A percentile compares a stretch with the other conserved stretches of the same genome.
Conservation (phyloP, 129 eudicot genomes). For the Flaveria robusta region DNA sequence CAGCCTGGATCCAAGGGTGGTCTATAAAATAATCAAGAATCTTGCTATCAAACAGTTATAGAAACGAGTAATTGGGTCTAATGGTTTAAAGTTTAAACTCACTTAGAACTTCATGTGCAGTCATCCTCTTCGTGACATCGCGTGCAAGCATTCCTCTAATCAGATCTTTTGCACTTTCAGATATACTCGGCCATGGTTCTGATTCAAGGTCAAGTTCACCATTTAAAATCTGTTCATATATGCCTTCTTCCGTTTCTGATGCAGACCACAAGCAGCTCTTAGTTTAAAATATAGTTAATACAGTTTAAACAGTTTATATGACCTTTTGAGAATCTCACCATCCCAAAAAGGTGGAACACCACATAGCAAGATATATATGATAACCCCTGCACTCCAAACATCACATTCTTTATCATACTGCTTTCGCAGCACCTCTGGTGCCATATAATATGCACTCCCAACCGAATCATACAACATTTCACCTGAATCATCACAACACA, state of each 20-base stretch:
- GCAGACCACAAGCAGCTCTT: conserved; percentile 17
- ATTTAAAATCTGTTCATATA: conserved; percentile 72
- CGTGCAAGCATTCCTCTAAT: conserved; percentile 76
- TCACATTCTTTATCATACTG: conserved; percentile 80
- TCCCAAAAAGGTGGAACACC: conserved; percentile 99
- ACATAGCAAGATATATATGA: conserved; percentile 73
- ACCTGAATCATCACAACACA: conserved; percentile 45
- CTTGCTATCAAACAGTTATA: neutral
- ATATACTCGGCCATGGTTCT: conserved; percentile 93
- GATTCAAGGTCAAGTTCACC: conserved; percentile 91
- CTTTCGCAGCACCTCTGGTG: conserved; percentile 77
- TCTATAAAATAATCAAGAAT: conserved; percentile 39
- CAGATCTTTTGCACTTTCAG: conserved; percentile 85
- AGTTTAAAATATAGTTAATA: neutral
- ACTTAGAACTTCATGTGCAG: conserved; percentile 82
- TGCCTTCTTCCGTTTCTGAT: conserved; percentile 86
- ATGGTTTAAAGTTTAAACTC: conserved; percentile 30
- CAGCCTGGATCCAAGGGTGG: conserved; percentile 88
- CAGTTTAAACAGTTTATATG: neutral
- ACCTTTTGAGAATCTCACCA: conserved; percentile 46
- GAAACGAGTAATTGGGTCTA: neutral
- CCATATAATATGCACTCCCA: conserved; percentile 89
- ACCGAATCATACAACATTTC: conserved; percentile 72
- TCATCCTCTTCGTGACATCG: conserved; percentile 64
- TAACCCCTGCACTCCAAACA: conserved; percentile 98